Percentiles rank a stretch among this genome's conserved stretches.
phyloP scores from a whole-genome alignment of 2,329 filamentous ascomycete species.

The Diaporthe eres region DNA sequence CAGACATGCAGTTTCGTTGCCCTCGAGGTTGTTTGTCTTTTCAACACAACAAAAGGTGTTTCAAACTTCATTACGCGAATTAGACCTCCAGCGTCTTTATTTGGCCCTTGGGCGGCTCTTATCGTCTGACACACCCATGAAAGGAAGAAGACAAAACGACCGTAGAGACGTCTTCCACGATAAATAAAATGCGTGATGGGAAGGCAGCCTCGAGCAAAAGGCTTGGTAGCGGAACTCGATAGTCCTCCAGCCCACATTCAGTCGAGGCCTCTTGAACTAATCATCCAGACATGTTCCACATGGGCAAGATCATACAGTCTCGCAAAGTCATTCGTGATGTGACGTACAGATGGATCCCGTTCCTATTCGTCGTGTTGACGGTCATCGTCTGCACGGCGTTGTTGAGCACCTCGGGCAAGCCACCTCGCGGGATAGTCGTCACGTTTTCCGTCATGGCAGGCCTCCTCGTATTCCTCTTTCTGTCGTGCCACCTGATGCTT shows the following conservation, averaged over 20 bases:
- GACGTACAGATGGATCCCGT: conserved; percentile 35
- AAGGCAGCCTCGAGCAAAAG: not conserved
- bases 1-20: conserved; percentile 7
- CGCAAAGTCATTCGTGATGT: conserved; percentile 30
- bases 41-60: conserved; percentile 22
- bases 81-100: not conserved
- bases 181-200: conserved; percentile 20
- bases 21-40: not conserved
- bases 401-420: conserved; percentile 29
- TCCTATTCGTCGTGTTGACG: conserved; percentile 23
- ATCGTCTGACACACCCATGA: not conserved
- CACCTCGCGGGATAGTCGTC: conserved; percentile 27
- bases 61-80: conserved; percentile 3
- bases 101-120: not conserved
- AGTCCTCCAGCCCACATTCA: conserved; percentile 13
- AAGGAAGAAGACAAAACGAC: not conserved
- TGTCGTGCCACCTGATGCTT: conserved; percentile 31
- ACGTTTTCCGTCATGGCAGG: conserved; percentile 30
- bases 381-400: conserved; percentile 26
- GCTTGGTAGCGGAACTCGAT: not conserved
- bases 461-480: conserved; percentile 25
- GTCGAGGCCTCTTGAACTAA: not conserved
- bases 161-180: not conserved
- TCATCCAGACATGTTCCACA: conserved; percentile 8
- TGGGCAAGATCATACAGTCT: not conserved